Base-by-base conservation (phyloP, 73 alveolate genomes). In the Tetrahymena thermophila region DNA sequence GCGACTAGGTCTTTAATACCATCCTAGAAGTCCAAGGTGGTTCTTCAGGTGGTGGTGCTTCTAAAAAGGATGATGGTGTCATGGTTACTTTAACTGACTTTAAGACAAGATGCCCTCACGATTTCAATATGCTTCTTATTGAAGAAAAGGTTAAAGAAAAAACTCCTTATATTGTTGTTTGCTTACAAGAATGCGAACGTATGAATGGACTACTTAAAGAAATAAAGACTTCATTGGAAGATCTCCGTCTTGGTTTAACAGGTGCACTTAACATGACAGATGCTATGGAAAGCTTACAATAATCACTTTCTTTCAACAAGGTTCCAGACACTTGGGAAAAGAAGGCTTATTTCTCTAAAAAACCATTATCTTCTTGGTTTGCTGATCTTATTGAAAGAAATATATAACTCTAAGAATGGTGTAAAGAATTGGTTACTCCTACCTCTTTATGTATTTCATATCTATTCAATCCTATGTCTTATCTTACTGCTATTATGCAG, bases 181-280 rank as follows among this genome's bases (percentile, higher is more conserved):
- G 99, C 83, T 96, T 99, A 95, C 99, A 99, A 96, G 99, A 99
- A 96, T 98, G 99, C 94, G 99, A 99, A 97, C 97, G 99, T 96
- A 98, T 99, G 99, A 99, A 99, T 96, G 94, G 97, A 43, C 96
- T 99, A 34, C 97, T 99, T 94, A 95, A 98, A 21, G 99, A 99
- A 84, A 98, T 99, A 40, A 97, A 99, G 42, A 97, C 96, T 95
- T 98, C 99, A 42, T 97, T 99, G 35, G 98, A 97, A 93, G 99
- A 99, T 96, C 99, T 99, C 85, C 99, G 99, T 96, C 98, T 99
- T 97, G 99, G 99, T 95, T 99, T 99, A 85, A 97, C 98, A 93
- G 99, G 99, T 42, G 99, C 99, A 35, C 97, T 99, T 93, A 99
- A 99, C 97, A 98, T 99, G 97, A 99, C 99, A 13, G 99, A 99